Evolutionary conservation across 2,329 filamentous ascomycete genomes (phyloP), one percentile per base, ranked within the genome.

Genomic region (Exserohilum turcica): DNA sequence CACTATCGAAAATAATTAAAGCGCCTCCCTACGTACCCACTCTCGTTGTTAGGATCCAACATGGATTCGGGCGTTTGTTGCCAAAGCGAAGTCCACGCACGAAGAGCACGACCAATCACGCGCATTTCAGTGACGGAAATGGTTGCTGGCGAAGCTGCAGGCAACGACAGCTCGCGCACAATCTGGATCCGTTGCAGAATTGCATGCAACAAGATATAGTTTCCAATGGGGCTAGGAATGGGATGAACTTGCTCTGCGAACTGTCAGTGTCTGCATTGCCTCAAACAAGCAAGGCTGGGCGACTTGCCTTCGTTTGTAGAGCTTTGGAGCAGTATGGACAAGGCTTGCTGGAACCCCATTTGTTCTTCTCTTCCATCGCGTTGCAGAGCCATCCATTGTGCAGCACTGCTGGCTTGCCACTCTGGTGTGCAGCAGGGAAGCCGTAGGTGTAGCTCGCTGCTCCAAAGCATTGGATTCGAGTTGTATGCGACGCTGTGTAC

Each of bases 1-100:
- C 18, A 12, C 6, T 4, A 42, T 8, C 3, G 15, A 29, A 5
- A 10, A 29, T 29, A 9, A 6, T 15, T 29, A 9, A 6, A n/a
- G 13, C 2, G n/a, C 10, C 15, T 5, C 16, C 18, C 8, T 29
- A 28, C 38, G 18, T 24, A 42, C 38, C 72, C 71, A 38, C 70
- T 72, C 12, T 70, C 65, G 42, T 74, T 72, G 40, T 72, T 72
- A 1, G 71, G 71, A 35, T 75, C 72, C 0, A 74, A 61, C 12
- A 68, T 72, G 0, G 69, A 73, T 50, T 74, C 71, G 1, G 71
- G 69, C 2, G 70, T 67, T 28, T 70, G 68, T 45, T 70, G 68
- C 70, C 71, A 74, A 5, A 70, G 54, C 1, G 66, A 68, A 6
- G 71, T 73, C 71, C 72, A 75, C 6, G 62, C 66, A 15, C 65